Conservation (phyloP, 2,329 filamentous ascomycete genomes). For the Cytospora piceae region DNA sequence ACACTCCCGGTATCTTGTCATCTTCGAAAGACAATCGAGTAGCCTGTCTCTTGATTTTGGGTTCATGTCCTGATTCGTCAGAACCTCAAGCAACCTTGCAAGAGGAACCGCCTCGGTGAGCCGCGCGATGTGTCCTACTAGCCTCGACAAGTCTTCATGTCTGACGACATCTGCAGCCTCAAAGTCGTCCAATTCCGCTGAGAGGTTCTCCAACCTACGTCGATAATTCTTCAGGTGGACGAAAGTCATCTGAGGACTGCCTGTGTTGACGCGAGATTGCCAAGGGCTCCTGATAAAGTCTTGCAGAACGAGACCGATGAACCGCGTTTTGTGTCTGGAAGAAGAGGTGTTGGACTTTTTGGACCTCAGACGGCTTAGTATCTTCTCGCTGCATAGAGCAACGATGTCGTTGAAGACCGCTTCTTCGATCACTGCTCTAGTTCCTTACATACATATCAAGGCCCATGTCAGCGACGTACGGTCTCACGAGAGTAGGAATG, state of each 20-base stretch:
- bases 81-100: neutral
- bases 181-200: neutral
- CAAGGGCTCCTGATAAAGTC: conserved; percentile 10
- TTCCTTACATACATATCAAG: neutral
- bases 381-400: conserved; percentile 14
- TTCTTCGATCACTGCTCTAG: neutral
- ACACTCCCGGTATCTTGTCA: conserved; percentile 43
- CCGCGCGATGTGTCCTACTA: neutral
- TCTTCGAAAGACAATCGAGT: conserved; percentile 37
- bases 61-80: neutral
- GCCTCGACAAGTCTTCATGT: neutral
- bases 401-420: conserved; percentile 19
- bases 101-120: conserved; percentile 9
- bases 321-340: neutral
- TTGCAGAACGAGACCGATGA: conserved; percentile 1
- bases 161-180: neutral
- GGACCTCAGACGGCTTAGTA: conserved; percentile 15
- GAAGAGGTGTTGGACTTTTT: neutral
- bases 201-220: neutral
- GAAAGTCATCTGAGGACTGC: neutral
- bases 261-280: neutral
- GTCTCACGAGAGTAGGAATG: neutral
- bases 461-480: neutral
- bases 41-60: conserved; percentile 11
- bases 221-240: neutral